phyloP scores from a whole-genome alignment of 2,329 filamentous ascomycete species.

The Daldinia sp. region DNA sequence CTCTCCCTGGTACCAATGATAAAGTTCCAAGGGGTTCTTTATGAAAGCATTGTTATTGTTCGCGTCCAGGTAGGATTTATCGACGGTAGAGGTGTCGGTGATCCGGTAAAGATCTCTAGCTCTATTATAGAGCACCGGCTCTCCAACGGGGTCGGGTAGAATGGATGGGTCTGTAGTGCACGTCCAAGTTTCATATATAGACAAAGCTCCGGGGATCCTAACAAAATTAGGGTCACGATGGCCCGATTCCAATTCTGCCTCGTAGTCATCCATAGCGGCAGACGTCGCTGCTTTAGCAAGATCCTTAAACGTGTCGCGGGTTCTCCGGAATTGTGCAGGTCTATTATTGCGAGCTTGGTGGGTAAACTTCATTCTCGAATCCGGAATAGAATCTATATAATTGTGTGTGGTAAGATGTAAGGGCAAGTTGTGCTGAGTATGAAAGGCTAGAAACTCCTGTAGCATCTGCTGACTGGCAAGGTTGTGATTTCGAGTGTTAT shows the following conservation, averaged over 20 bases:
- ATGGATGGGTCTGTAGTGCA: constrained; percentile 4
- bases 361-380: background rate
- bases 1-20: constrained; percentile 41
- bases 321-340: background rate
- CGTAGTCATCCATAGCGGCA: background rate
- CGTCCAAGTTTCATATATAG: constrained; percentile 20
- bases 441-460: background rate
- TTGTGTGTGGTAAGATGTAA: background rate
- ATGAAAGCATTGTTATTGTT: background rate
- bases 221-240: background rate
- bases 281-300: background rate
- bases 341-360: background rate
- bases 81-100: background rate
- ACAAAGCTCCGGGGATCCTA: background rate
- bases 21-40: constrained; percentile 2
- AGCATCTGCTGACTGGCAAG: background rate
- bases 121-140: too few species aligned
- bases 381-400: background rate
- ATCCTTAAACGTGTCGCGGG: background rate
- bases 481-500: background rate
- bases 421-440: background rate
- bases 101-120: background rate
- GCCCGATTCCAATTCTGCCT: background rate
- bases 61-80: background rate
- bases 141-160: too few species aligned